Base-by-base conservation (phyloP, 371 early-diverging fungal genomes). In the Parasitella parasitica region DNA sequence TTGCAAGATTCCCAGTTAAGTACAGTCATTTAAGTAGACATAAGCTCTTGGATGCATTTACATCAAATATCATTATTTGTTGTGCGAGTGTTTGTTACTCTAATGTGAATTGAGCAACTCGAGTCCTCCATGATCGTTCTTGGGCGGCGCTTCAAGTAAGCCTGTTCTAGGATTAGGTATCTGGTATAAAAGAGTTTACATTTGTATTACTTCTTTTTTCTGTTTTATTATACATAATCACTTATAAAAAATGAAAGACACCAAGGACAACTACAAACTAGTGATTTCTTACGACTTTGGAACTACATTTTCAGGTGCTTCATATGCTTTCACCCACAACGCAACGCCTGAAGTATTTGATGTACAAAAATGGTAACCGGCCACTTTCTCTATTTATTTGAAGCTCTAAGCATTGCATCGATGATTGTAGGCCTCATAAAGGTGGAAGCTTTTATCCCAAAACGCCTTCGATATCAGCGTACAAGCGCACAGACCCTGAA, bases 321-420 rank as follows among this genome's bases (percentile, higher is more conserved):
- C 86, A 18, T 86, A 84, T 67, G 81, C 84, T 7, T 81, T 81
- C 41, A 76, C 78, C 3, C 84, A 82, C 51, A 75, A 74, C 26
- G 63, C 70, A 26, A 38, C 43, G 7, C 61, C 72, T 9, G 84
- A 86, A 69, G 72, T 86, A 27, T 78, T 76, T 37, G 86, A 86
- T 59, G 70, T 85, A 51, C 74, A 77, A 48, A 74, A 78, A 68
- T 85, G 86, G 86, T 81, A 72, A 55, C 20, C 26, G 13, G 18
- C 36, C 34, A 35, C 16, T 18, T 36, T n/a, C 1, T 49, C n/a
- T 49, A 15, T 49, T 49, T 22, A 8, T 36, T 34, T 26, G 22
- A 27, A 24, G 13, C 9, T 36, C 4, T 26, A 26, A 43, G 0
- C 22, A 43, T 43, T 43, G 20, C 18, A 43, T 43, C 18, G 35